These are phyloP conservation scores for Auxenochlorella protothecoides DNA, from an alignment of 139 green algal genomes.

Conservation along the genomic window DNA sequence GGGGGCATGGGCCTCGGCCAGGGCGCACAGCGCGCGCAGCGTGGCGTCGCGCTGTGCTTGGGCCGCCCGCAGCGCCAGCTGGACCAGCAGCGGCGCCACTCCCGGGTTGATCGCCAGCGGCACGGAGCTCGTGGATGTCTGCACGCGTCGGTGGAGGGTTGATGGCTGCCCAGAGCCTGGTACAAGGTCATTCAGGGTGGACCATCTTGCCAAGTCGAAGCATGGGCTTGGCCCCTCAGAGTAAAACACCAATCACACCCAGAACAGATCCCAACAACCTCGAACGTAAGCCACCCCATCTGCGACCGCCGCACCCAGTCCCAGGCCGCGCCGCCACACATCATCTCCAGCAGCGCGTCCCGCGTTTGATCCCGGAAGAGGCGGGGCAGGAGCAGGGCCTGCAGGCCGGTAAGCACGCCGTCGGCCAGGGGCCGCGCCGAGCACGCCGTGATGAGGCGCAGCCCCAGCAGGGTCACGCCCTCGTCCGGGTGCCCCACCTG, in stretches of 20 bases:
- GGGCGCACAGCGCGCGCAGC: slow-evolving; percentile 15
- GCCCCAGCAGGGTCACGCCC: slow-evolving; percentile 22
- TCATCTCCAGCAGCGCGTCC: slow-evolving; percentile 23
- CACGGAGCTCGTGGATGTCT: too few relatives aligned
- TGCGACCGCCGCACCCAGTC: background rate
- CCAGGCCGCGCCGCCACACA: slow-evolving; percentile 14
- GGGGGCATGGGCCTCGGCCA: slow-evolving; percentile 7
- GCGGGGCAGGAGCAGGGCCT: slow-evolving; percentile 24
- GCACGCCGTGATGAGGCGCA: slow-evolving; percentile 19
- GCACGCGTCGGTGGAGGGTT: too few relatives aligned
- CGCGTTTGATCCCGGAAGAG: slow-evolving; percentile 10
- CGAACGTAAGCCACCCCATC: background rate
- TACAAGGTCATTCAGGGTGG: too few relatives aligned
- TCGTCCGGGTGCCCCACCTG: too few relatives aligned
- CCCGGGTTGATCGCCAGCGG: too few relatives aligned
- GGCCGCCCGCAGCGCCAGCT: slow-evolving; percentile 11
- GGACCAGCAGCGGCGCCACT: slow-evolving; percentile 22
- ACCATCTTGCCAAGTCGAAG: too few relatives aligned
- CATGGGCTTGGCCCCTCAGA: too few relatives aligned
- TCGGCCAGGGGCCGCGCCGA: background rate
- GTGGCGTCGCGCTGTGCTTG: slow-evolving; percentile 11
- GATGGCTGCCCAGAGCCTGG: too few relatives aligned
- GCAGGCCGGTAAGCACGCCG: slow-evolving; percentile 6
- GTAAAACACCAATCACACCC: too few relatives aligned
- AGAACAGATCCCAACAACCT: background rate